Base-by-base conservation (phyloP, 345 rosid species). In the Excoecaria agallocha region DNA sequence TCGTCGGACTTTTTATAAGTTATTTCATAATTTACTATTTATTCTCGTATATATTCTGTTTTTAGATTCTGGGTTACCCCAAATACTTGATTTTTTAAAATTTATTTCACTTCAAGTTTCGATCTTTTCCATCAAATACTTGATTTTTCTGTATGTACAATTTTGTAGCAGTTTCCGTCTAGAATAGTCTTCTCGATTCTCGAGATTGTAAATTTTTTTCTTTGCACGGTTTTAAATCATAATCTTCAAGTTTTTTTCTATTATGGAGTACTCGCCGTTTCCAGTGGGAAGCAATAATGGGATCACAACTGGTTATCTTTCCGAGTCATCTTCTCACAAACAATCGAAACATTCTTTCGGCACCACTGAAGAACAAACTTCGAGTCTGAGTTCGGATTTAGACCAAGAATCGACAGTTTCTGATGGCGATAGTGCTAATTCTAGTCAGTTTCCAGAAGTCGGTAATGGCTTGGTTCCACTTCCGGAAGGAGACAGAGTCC, bases 391-490 rank as follows among this genome's bases (percentile, higher is more conserved):
- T 57, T 73, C 84, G 6, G 65, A 46, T 57, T 80, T 72, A 35
- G 82, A 85, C 66, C 76, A 69, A 22, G 78, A 82, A 20, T 87
- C 91, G 12, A 61, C 80, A 3, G 45, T 86, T 25, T 90, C 91
- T 0, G 91, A 90, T 72, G 71, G 89, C 60, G 96, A 87, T 77
- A 91, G 94, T 74, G 48, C 71, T 8, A 76, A 83, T 74, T 83
- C 86, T 5, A 66, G 51, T 54, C 77, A 11, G 2, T 19, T 61
- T 24, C 69, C 77, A 0, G 55, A 68, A 69, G 70, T 75, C 0
- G 70, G 50, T 3, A 70, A 69, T 2, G 87, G 86, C 11, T 71
- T 89, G 64, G 39, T 84, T 19, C 82, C 77, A 25, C 63, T 91
- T 56, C 64, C 59, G 20, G 82, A 87, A 64, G 96, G 87, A 41